Percentiles rank a stretch among this genome's conserved stretches.
These are phyloP conservation scores for Lichtheimia ramosa DNA, from an alignment of 371 early-diverging fungal species.

Conservation along the genomic window DNA sequence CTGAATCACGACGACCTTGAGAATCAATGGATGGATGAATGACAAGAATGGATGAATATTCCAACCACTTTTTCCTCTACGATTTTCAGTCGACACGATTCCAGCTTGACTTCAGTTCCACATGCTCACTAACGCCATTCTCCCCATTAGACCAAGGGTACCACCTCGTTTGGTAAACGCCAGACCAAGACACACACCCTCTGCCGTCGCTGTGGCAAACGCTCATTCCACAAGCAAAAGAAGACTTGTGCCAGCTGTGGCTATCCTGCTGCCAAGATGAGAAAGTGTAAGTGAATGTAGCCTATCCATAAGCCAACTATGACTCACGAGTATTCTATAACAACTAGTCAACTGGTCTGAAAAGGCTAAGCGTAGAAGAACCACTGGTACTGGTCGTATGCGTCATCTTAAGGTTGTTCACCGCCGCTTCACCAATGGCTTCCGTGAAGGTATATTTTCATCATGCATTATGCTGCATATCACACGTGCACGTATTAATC, in stretches of 20 bases:
- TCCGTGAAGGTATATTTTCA: slow-evolving; percentile 74
- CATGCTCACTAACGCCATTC: neutral
- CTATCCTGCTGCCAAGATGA: slow-evolving; percentile 96
- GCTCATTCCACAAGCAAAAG: slow-evolving; percentile 99
- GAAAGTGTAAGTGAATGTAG: slow-evolving; percentile 71
- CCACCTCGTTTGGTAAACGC: slow-evolving; percentile 98
- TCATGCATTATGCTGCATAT: neutral
- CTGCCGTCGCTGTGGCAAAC: slow-evolving; percentile 97
- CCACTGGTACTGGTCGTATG: slow-evolving; percentile 98
- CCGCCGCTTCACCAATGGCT: slow-evolving; percentile 93
- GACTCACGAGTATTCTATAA: neutral
- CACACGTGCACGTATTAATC: neutral
- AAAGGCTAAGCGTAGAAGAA: slow-evolving; percentile 96
- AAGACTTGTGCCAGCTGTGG: slow-evolving; percentile 98
- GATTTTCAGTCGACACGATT: neutral
- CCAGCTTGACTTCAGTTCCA: neutral
- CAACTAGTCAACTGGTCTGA: slow-evolving; percentile 84
- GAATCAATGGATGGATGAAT: slow-evolving; percentile 26
- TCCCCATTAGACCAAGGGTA: slow-evolving; percentile 92
- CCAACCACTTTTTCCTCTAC: neutral
- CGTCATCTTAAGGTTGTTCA: slow-evolving; percentile 87
- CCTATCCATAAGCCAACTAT: neutral
- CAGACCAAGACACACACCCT: slow-evolving; percentile 98
- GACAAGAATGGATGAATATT: slow-evolving; percentile 10
- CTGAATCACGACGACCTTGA: neutral